Conservation (phyloP, 2,329 filamentous ascomycete genomes). For the Stachybotrys elegans region DNA sequence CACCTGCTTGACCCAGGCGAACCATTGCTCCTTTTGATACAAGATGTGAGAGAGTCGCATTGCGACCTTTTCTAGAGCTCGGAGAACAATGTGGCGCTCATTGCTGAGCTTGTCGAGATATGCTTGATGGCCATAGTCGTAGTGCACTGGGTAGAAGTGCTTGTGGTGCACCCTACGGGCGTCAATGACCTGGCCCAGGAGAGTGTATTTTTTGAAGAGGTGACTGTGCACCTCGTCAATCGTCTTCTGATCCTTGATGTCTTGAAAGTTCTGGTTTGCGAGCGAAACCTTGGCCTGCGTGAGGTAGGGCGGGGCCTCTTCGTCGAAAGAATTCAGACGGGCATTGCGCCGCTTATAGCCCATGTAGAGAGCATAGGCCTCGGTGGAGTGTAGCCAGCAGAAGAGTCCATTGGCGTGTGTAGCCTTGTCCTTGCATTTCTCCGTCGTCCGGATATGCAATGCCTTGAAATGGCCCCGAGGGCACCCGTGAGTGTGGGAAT, state of each 20-base stretch:
- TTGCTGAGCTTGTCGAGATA: constrained; percentile 20
- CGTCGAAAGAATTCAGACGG: constrained; percentile 13
- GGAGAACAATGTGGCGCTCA: constrained; percentile 12
- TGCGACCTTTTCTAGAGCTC: constrained; percentile 11
- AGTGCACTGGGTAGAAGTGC: constrained; percentile 17
- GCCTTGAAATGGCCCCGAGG: constrained; percentile 1
- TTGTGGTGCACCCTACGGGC: constrained; percentile 18
- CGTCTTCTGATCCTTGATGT: constrained; percentile 7
- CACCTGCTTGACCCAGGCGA: constrained; percentile 15
- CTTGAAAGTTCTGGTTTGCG: constrained; percentile 15
- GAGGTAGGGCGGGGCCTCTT: constrained; percentile 10
- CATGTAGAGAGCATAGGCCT: constrained; percentile 16
- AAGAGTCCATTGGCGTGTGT: constrained; percentile 18
- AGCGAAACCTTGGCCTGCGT: constrained; percentile 9
- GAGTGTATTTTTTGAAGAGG: constrained; percentile 15
- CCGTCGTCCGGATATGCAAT: constrained; percentile 17
- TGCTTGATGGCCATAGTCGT: constrained; percentile 19
- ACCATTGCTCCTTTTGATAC: constrained; percentile 19
- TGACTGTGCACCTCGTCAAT: constrained; percentile 13
- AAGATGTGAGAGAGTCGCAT: constrained; percentile 14
- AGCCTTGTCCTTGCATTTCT: constrained; percentile 58
- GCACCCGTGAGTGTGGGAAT: constrained; percentile 1
- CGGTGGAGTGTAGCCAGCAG: constrained; percentile 17
- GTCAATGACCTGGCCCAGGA: constrained; percentile 17
- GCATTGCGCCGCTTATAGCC: constrained; percentile 21